phyloP scores from a whole-genome alignment of 2,329 filamentous ascomycete species.

The Cladosporium sp. region DNA sequence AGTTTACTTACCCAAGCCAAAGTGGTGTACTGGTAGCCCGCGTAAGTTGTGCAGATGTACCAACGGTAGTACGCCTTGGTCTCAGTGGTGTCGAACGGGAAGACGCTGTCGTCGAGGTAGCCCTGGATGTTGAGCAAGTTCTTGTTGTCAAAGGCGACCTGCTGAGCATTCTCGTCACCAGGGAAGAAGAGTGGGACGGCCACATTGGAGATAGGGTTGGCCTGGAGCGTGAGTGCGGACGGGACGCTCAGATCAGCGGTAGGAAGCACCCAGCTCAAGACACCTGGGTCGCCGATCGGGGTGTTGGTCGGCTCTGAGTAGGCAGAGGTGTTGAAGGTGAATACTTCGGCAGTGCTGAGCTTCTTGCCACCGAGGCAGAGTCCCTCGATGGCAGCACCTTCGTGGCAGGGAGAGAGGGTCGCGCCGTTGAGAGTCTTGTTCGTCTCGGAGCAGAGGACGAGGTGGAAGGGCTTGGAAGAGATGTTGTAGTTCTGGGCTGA shows the following conservation, averaged over 20 bases:
- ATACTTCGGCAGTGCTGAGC: constrained; percentile 12
- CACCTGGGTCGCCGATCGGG: constrained; percentile 33
- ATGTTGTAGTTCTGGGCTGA: constrained; percentile 33
- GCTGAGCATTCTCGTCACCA: constrained; percentile 19
- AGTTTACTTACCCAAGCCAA: constrained; percentile 35
- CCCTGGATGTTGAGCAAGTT: constrained; percentile 37
- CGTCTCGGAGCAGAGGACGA: constrained; percentile 35
- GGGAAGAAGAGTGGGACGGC: constrained; percentile 40
- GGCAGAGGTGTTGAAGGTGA: constrained; percentile 21
- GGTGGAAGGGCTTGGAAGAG: constrained; percentile 42
- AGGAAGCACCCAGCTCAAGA: constrained; percentile 25
- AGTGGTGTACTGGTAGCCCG: constrained; percentile 40
- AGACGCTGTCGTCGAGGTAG: constrained; percentile 38
- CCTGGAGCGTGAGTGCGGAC: constrained; percentile 13
- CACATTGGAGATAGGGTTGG: constrained; percentile 37
- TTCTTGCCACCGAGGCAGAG: constrained; percentile 35
- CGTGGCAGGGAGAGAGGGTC: constrained; percentile 42
- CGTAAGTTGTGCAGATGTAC: constrained; percentile 42
- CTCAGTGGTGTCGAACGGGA: constrained; percentile 27
- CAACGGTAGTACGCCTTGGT: constrained; percentile 37
- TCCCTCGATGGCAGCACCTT: constrained; percentile 46
- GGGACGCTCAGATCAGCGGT: constrained; percentile 28
- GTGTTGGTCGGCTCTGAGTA: constrained; percentile 15
- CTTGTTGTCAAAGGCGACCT: constrained; percentile 39
- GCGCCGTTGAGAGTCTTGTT: constrained; percentile 37